Base-by-base conservation (phyloP, 208 protist species). In the Pavlovales sp. region DNA sequence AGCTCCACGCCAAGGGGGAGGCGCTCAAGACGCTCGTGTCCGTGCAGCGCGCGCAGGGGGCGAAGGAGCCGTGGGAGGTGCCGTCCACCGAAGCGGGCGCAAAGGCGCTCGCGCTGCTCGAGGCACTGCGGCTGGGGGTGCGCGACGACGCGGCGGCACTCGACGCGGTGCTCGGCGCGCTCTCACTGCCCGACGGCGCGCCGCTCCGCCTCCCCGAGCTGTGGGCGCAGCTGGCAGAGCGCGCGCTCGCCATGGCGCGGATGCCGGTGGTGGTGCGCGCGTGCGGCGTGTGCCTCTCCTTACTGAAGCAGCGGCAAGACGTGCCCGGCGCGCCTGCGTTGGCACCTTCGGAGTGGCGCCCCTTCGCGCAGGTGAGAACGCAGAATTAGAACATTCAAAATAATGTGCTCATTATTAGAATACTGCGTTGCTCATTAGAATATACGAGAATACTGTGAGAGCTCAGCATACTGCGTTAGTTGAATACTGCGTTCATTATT, bases 171-270 rank as follows among this genome's bases (percentile, higher is more conserved):
- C 44, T 26, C 11, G 11, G 44, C 44, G 44, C 44, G 44, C 44
- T 57, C 44, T 26, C 44, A 20, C 44, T 57, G 44, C 44, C 44
- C 11, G 44, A 57, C 20, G 44, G 57, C 57, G 34, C 57, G 36
- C 8, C 8, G 18, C 26, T 75, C 5, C n/a, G 38, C 32, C 26
- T 39, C 20, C 57, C 82, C 2, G 40, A 86, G 82, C 82, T 86
- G 57, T 86, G 82, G 82, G 82, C 67, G 44, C 82, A 46, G 14
- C 11, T 77, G 2, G 82, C 82, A 28, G 42, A 86, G 66, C 82
- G 67, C 26, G 46, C 57, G 37, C 82, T 86, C 82, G 82, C 82
- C 22, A n/a, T 78, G 22, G 57, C 36, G 4, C 32, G 67, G 30
- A 26, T 86, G 37, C 42, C 46, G 22, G 20, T n/a, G 36, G 82